Base-by-base conservation (phyloP, 139 green algal species). In the Edaphochlamys debaryana region DNA sequence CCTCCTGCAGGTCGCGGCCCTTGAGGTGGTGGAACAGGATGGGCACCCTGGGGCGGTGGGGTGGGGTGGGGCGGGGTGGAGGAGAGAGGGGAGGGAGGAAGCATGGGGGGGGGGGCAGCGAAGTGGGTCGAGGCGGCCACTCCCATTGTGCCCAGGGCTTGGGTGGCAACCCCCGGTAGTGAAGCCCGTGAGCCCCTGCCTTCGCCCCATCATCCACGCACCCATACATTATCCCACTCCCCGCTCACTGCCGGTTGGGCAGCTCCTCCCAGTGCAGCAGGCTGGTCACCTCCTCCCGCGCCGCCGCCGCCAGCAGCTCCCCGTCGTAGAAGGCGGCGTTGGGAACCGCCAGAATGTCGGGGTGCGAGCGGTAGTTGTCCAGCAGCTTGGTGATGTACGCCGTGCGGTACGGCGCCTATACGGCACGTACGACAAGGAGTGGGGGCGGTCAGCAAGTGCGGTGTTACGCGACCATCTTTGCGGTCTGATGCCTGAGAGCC, bases 311-410 rank as follows among this genome's bases (percentile, higher is more conserved):
- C 11, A 77, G 34, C 52, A 94, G 90, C 78, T 91, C 74, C 30
- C 78, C 85, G 25, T 85, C 25, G 79, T 98, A 98, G 81, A 98
- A 98, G 23, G 95, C 79, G 25, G 69, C 63, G 74, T 77, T 91
- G 62, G 95, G 94, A 63, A 98, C 80, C 58, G 76, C n/a, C 83
- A 98, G 86, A 69, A 98, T 89, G n/a, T 62, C 75, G 19, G 75
- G 60, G 80, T 97, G 95, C 20, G 88, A 93, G 63, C 94, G 91
- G 92, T 97, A 98, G 93, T 98, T 98, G 69, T 72, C 74, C 17
- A 95, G 72, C 66, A 98, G 88, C 86, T 90, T 89, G 76, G 86
- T 91, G 80, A 88, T 86, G 82, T 79, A 90, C 30, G 50, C 7
- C 34, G 63, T 50, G 66, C 52, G 54, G 69, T 87, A 86, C n/a